phyloP scores from a whole-genome alignment of 2,329 filamentous ascomycete species.

The Cordyceps tenuipes region DNA sequence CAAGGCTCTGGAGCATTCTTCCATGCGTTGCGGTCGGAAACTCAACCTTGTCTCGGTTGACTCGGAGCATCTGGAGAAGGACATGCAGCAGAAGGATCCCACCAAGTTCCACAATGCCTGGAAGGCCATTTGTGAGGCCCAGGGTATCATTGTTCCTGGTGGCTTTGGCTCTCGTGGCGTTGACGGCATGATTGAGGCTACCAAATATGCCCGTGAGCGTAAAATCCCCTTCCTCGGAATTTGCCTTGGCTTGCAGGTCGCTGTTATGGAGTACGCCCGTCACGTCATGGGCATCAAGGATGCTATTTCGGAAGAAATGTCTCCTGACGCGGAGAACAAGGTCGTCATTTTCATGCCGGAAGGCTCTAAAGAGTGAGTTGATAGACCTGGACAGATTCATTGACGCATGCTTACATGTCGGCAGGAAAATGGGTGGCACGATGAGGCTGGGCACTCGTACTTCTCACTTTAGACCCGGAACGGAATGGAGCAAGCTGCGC shows the following conservation, averaged over 20 bases:
- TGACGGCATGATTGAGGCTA: constrained; percentile 82
- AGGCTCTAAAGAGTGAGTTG: constrained; percentile 31
- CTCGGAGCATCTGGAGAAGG: constrained; percentile 70
- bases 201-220: constrained; percentile 79
- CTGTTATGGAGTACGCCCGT: constrained; percentile 81
- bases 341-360: constrained; percentile 93
- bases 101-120: constrained; percentile 78
- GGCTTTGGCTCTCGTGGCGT: constrained; percentile 78
- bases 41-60: constrained; percentile 80
- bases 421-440: constrained; percentile 60
- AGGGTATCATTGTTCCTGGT: constrained; percentile 52
- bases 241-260: constrained; percentile 87
- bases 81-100: constrained; percentile 52
- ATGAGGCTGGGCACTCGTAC: constrained; percentile 76
- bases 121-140: constrained; percentile 65
- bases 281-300: constrained; percentile 58
- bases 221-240: constrained; percentile 80
- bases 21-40: constrained; percentile 76
- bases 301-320: constrained; percentile 49
- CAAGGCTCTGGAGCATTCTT: constrained; percentile 83
- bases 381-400: neutral
- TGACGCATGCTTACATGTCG: neutral
- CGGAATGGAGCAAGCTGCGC: constrained; percentile 71
- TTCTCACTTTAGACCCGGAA: constrained; percentile 65
- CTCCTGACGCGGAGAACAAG: constrained; percentile 50